Conservation (phyloP, 768 basidiomycete genomes). For the Phaeotremella fagi region DNA sequence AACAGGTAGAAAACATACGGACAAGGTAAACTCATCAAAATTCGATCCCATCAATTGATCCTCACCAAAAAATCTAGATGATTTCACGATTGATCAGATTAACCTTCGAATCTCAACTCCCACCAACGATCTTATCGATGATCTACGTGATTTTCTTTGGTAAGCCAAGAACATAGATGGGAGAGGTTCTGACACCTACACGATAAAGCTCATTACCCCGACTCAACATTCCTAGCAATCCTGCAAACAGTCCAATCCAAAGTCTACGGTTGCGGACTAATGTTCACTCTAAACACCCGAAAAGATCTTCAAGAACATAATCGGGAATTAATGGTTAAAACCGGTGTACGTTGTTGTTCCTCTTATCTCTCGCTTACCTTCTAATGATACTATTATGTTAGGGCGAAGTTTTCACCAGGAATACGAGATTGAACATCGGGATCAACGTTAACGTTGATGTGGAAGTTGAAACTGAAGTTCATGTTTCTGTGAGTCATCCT, state of each 20-base stretch:
- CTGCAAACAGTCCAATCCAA: constrained; percentile 21
- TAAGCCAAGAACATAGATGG: no score
- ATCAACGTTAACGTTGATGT: no score
- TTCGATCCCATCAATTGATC: no score
- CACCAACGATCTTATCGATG: constrained; percentile 14
- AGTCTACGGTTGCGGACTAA: constrained; percentile 18
- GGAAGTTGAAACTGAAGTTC: no score
- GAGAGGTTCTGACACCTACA: neutral
- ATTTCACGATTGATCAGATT: constrained; percentile 11
- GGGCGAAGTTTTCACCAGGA: no score
- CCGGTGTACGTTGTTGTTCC: constrained; percentile 5
- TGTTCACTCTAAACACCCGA: constrained; percentile 20
- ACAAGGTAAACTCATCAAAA: no score
- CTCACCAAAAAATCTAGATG: no score
- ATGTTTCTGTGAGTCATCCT: no score
- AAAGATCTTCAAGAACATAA: constrained; percentile 5
- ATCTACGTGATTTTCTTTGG: constrained; percentile 16
- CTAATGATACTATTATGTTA: no score
- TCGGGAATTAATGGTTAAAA: neutral
- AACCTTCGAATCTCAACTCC: constrained; percentile 23
- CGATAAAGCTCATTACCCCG: constrained; percentile 3
- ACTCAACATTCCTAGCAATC: constrained; percentile 12
- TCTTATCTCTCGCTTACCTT: no score
- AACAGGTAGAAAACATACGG: constrained; percentile 27
- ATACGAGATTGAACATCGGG: no score